These are phyloP conservation scores for Solanum medicagineum DNA, from an alignment of 257 asterid genomes.

Conservation along the genomic window DNA sequence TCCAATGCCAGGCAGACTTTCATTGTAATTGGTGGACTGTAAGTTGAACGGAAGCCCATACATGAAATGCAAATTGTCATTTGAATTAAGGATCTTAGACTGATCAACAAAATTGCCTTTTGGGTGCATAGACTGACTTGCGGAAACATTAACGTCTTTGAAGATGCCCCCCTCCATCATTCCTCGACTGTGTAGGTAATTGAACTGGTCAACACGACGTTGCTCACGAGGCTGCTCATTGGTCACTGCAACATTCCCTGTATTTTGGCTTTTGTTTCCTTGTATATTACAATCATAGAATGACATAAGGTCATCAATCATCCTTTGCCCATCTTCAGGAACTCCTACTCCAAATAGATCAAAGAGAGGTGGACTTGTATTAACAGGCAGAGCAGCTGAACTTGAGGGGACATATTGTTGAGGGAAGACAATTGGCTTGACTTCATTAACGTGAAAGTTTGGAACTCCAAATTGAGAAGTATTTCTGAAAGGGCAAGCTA, in stretches of 20 bases:
- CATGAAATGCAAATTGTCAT: conserved; percentile 35
- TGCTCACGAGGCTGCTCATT: conserved; percentile 23
- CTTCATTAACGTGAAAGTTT: conserved; percentile 23
- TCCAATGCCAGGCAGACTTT: conserved; percentile 18
- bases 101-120: conserved; percentile 27
- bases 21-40: conserved; percentile 26
- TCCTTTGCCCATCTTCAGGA: conserved; percentile 69
- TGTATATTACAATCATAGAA: conserved; percentile 40
- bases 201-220: conserved; percentile 20
- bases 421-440: conserved; percentile 32
- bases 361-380: conserved; percentile 16
- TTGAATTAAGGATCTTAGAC: conserved; percentile 21
- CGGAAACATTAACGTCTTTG: conserved; percentile 18
- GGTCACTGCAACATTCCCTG: conserved; percentile 2
- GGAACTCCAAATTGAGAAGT: conserved; percentile 26
- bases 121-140: conserved; percentile 15
- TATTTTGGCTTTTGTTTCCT: conserved; percentile 20
- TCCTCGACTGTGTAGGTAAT: conserved; percentile 33
- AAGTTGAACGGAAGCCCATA: conserved; percentile 37
- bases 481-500: conserved; percentile 42
- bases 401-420: conserved; percentile 32
- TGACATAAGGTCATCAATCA: conserved; percentile 58
- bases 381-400: conserved; percentile 11
- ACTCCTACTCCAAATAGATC: conserved; percentile 48
- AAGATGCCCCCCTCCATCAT: conserved; percentile 25